These are phyloP conservation scores for Termitomyces sp. DNA, from an alignment of 768 basidiomycete species.

Conservation along the genomic window DNA sequence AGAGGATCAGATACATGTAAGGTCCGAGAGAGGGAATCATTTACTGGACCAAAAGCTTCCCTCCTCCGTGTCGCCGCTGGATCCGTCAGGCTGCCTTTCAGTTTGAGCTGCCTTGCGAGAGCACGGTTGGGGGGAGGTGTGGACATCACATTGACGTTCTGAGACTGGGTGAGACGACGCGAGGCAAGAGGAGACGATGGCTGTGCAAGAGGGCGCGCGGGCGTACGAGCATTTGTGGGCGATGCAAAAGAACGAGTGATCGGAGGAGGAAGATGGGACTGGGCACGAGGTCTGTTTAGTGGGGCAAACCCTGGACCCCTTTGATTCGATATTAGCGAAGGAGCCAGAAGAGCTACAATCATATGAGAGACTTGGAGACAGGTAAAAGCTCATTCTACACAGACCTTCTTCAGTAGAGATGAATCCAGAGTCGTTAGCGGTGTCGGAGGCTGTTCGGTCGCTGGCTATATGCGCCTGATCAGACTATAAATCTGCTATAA, in stretches of 20 bases:
- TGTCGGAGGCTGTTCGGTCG: constrained; percentile 43
- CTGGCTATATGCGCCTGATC: constrained; percentile 45
- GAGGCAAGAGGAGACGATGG: constrained; percentile 28
- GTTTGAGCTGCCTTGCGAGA: constrained; percentile 48
- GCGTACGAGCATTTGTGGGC: constrained; percentile 24
- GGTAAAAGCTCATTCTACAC: constrained; percentile 2
- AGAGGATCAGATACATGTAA: constrained; percentile 12
- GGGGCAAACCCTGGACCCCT: constrained; percentile 20
- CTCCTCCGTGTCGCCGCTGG: constrained; percentile 51
- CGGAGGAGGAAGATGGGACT: constrained; percentile 43
- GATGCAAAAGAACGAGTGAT: constrained; percentile 28
- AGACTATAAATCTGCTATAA: constrained; percentile 12
- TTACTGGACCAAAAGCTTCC: constrained; percentile 35
- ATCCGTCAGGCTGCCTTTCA: constrained; percentile 70
- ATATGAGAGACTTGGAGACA: constrained; percentile 12
- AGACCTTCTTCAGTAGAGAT: constrained; percentile 46
- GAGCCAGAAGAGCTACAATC: constrained; percentile 46
- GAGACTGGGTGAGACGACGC: constrained; percentile 28
- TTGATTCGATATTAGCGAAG: constrained; percentile 49
- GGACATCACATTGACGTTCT: constrained; percentile 33
- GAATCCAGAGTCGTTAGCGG: constrained; percentile 40
- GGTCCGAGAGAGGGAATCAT: constrained; percentile 21
- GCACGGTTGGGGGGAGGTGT: constrained; percentile 67
- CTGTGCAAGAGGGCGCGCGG: constrained; percentile 19
- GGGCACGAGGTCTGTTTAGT: constrained; percentile 49